Conservation (phyloP, 1,284 basidiomycete species). For the Melampsora americana region DNA sequence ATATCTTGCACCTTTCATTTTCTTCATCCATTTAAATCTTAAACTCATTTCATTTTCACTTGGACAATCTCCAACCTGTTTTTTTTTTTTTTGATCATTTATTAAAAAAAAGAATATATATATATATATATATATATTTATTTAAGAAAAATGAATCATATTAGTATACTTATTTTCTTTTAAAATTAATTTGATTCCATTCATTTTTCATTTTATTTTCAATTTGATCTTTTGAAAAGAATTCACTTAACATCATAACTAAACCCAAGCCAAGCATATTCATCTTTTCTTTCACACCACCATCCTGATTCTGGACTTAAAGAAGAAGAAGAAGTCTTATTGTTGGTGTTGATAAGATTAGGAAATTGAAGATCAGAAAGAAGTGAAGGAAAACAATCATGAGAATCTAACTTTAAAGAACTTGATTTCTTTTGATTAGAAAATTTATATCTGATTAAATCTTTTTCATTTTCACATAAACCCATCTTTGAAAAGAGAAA, state of each 20-base stretch:
- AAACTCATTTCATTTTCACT: neutral
- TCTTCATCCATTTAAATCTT: constrained; percentile 10
- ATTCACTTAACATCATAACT: constrained; percentile 32
- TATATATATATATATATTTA: no score
- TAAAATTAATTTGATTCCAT: neutral
- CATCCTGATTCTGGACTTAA: neutral
- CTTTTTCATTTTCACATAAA: no score
- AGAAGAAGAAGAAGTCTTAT: no score
- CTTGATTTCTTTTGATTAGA: no score
- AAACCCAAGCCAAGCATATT: constrained; percentile 40
- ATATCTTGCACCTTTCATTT: constrained; percentile 60
- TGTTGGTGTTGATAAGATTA: neutral
- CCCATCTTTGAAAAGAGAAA: no score
- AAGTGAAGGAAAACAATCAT: constrained; percentile 1
- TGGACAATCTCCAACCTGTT: constrained; percentile 13
- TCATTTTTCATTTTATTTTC: neutral
- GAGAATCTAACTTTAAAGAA: no score
- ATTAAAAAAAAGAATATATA: neutral
- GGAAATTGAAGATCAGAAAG: neutral
- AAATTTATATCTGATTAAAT: no score
- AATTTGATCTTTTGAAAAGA: no score
- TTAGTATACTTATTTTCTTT: neutral
- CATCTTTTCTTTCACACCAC: constrained; percentile 29
- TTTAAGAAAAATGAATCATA: neutral
- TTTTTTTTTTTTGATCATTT: no score